phyloP scores from a whole-genome alignment of 805 yeast genomes.

The Metschnikowia dekortorum region DNA sequence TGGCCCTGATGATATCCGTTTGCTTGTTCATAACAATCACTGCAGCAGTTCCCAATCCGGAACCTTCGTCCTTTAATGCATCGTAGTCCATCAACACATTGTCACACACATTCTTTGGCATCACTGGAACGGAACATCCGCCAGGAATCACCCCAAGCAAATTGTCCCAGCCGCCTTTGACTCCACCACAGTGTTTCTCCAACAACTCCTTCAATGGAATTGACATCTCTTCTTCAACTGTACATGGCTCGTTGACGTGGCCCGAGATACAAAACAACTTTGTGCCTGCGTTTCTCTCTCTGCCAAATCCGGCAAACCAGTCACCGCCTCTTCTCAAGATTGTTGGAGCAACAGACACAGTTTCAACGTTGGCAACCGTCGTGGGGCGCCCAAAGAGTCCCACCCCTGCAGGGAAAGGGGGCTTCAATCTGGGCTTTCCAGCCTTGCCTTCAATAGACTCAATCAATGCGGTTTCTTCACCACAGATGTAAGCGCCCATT shows the following conservation, averaged over 20 bases:
- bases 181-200: conserved; percentile 88
- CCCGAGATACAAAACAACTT: conserved; percentile 86
- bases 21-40: conserved; percentile 87
- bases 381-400: conserved; percentile 89
- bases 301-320: conserved; percentile 81
- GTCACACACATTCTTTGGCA: conserved; percentile 64
- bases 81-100: conserved; percentile 82
- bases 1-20: conserved; percentile 80
- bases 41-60: conserved; percentile 90
- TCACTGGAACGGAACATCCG: conserved; percentile 81
- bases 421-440: conserved; percentile 90
- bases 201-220: conserved; percentile 77
- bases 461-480: conserved; percentile 87
- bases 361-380: conserved; percentile 87
- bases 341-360: conserved; percentile 87
- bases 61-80: conserved; percentile 77
- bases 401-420: conserved; percentile 93
- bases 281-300: conserved; percentile 81
- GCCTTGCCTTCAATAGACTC: conserved; percentile 91
- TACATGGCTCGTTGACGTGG: conserved; percentile 88
- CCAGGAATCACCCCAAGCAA: conserved; percentile 85
- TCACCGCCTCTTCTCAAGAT: conserved; percentile 84
- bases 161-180: conserved; percentile 91
- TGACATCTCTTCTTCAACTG: conserved; percentile 92
- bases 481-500: conserved; percentile 91